Evolutionary conservation across 2,329 filamentous ascomycete species (phyloP).

Genomic region (Macrophomina tecta): DNA sequence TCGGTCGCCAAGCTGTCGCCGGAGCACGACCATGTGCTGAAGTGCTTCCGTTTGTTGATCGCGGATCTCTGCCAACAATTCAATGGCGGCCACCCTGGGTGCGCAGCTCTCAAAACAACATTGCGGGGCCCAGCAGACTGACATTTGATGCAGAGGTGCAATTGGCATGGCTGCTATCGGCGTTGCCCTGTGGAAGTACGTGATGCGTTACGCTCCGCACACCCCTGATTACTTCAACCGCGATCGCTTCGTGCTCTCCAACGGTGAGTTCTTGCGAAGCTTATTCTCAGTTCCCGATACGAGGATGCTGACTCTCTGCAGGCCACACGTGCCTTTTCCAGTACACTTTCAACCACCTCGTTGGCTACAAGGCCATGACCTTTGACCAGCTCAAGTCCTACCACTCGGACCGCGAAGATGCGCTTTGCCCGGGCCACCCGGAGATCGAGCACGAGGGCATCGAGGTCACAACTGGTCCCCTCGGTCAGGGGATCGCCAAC

Average conservation of each 20-base stretch:
- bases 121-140: slow-evolving; percentile 7
- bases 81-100: slow-evolving; percentile 72
- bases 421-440: slow-evolving; percentile 62
- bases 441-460: slow-evolving; percentile 65
- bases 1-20: slow-evolving; percentile 33
- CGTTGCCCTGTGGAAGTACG: slow-evolving; percentile 66
- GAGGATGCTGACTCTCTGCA: slow-evolving; percentile 29
- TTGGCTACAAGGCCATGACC: slow-evolving; percentile 62
- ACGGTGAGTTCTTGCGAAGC: slow-evolving; percentile 45
- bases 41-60: slow-evolving; percentile 67
- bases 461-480: slow-evolving; percentile 65
- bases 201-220: slow-evolving; percentile 65
- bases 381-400: slow-evolving; percentile 64
- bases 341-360: slow-evolving; percentile 60
- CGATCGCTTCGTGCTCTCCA: slow-evolving; percentile 68
- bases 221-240: slow-evolving; percentile 65
- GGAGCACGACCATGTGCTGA: slow-evolving; percentile 60
- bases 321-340: slow-evolving; percentile 62
- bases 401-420: slow-evolving; percentile 54
- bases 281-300: not conserved
- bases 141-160: slow-evolving; percentile 49
- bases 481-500: slow-evolving; percentile 67
- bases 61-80: slow-evolving; percentile 74
- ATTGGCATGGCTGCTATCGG: slow-evolving; percentile 69
- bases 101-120: slow-evolving; percentile 33